These are phyloP conservation scores for Sporisorium reilianum DNA, from an alignment of 1,284 basidiomycete species.

Conservation along the genomic window DNA sequence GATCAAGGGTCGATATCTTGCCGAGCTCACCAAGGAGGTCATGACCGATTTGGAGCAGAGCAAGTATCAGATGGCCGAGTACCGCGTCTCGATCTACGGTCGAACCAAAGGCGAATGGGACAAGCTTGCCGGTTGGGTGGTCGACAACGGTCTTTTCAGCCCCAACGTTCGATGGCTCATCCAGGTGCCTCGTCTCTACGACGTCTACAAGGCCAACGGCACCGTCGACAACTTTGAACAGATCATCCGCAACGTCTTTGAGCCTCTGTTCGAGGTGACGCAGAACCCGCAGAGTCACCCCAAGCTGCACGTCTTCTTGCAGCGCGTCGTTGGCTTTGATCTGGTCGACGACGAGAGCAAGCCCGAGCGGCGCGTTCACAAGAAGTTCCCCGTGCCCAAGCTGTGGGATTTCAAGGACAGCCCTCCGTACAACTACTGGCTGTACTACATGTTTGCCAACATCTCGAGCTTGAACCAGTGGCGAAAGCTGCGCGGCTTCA, in stretches of 20 bases:
- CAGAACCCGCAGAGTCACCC: constrained; percentile 89
- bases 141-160: constrained; percentile 90
- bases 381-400: constrained; percentile 93
- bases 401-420: constrained; percentile 90
- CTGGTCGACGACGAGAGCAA: constrained; percentile 98
- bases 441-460: constrained; percentile 98
- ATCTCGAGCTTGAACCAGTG: constrained; percentile 94
- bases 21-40: constrained; percentile 93
- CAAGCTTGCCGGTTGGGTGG: constrained; percentile 96
- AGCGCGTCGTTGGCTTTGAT: constrained; percentile 95
- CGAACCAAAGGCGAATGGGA: constrained; percentile 86
- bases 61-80: constrained; percentile 93
- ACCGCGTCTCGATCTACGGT: constrained; percentile 96
- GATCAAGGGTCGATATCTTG: constrained; percentile 83
- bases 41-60: constrained; percentile 96
- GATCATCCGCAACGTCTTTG: constrained; percentile 88
- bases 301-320: constrained; percentile 93
- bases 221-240: constrained; percentile 90
- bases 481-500: constrained; percentile 87
- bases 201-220: constrained; percentile 92
- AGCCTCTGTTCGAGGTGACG: constrained; percentile 95
- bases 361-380: constrained; percentile 87
- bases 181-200: constrained; percentile 94
- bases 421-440: constrained; percentile 91
- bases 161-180: constrained; percentile 99